A percentile compares a stretch with the other conserved stretches of the same genome.
phyloP scores from a whole-genome alignment of 225 moss, liverwort and hornwort species.

The Physcomitrium patens region DNA sequence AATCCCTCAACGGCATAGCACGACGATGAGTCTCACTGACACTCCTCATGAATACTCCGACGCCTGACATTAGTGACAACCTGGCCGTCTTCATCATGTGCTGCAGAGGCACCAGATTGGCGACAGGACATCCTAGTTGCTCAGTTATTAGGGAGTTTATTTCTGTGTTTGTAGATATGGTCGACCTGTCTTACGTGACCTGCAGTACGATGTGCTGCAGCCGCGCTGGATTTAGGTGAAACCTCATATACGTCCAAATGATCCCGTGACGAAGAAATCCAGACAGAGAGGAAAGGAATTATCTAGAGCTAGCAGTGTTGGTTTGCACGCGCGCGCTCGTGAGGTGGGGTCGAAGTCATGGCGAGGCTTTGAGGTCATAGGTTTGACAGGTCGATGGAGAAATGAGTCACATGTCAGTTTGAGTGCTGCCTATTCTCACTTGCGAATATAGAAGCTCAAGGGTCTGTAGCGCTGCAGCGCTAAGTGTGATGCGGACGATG shows the following conservation, averaged over 20 bases:
- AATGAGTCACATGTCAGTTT: no score
- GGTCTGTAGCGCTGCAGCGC: no score
- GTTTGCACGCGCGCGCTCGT: constrained; percentile 7
- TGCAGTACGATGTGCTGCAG: constrained; percentile 25
- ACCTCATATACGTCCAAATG: constrained; percentile 4
- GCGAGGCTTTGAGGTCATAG: not conserved
- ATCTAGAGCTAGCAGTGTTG: not conserved
- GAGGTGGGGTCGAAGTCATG: constrained; percentile 5
- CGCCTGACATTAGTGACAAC: constrained; percentile 40
- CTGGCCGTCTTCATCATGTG: constrained; percentile 46
- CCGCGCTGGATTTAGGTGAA: constrained; percentile 1
- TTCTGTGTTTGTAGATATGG: constrained; percentile 6
- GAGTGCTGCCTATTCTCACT: no score
- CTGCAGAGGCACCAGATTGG: constrained; percentile 15
- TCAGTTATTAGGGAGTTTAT: not conserved
- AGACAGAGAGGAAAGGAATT: no score
- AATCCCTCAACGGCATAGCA: constrained; percentile 29
- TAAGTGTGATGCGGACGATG: not conserved
- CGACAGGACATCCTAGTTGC: constrained; percentile 19
- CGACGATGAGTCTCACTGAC: constrained; percentile 35
- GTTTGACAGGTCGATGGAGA: not conserved
- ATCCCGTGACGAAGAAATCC: not conserved
- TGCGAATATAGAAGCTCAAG: no score
- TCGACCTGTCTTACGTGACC: constrained; percentile 12
- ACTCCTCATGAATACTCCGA: constrained; percentile 12